phyloP scores from a whole-genome alignment of 2,329 filamentous ascomycete species.

The Alternaria sp. region DNA sequence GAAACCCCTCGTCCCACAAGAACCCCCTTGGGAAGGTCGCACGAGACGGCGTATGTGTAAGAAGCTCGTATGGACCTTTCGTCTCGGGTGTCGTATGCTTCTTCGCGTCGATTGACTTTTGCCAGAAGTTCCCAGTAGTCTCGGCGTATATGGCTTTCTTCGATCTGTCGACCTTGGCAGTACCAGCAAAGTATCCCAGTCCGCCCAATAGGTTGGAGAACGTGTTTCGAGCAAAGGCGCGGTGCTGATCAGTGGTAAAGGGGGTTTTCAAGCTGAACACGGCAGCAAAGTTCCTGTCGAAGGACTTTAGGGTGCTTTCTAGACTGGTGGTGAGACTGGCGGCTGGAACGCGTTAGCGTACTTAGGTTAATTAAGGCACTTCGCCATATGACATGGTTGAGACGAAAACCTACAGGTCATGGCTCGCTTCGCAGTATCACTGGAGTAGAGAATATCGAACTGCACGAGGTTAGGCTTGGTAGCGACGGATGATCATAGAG shows the following conservation, averaged over 20 bases:
- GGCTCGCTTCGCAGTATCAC: slow-evolving; percentile 67
- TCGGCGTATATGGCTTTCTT: slow-evolving; percentile 90
- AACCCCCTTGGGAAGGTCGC: slow-evolving; percentile 96
- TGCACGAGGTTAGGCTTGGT: slow-evolving; percentile 48
- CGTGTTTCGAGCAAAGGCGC: slow-evolving; percentile 80
- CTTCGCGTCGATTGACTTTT: slow-evolving; percentile 81
- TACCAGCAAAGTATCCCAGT: slow-evolving; percentile 90
- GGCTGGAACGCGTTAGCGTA: slow-evolving; percentile 35
- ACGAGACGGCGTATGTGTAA: slow-evolving; percentile 86
- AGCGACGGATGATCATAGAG: neutral
- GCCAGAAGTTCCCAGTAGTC: slow-evolving; percentile 92
- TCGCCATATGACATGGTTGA: neutral
- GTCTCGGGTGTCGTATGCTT: slow-evolving; percentile 70
- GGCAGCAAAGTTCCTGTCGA: slow-evolving; percentile 74
- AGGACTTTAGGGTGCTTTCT: slow-evolving; percentile 68
- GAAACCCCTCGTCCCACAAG: slow-evolving; percentile 97
- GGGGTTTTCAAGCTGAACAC: slow-evolving; percentile 76
- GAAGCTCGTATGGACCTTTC: slow-evolving; percentile 85
- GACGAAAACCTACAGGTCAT: slow-evolving; percentile 58
- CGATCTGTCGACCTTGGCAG: slow-evolving; percentile 84
- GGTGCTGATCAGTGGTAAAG: slow-evolving; percentile 76
- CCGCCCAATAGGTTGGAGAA: slow-evolving; percentile 92
- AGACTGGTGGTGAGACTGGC: slow-evolving; percentile 75
- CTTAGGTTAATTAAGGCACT: neutral
- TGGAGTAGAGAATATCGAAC: slow-evolving; percentile 91